These are phyloP conservation scores for Coemansia sp. DNA, from an alignment of 192 early-diverging fungal species.

Conservation along the genomic window DNA sequence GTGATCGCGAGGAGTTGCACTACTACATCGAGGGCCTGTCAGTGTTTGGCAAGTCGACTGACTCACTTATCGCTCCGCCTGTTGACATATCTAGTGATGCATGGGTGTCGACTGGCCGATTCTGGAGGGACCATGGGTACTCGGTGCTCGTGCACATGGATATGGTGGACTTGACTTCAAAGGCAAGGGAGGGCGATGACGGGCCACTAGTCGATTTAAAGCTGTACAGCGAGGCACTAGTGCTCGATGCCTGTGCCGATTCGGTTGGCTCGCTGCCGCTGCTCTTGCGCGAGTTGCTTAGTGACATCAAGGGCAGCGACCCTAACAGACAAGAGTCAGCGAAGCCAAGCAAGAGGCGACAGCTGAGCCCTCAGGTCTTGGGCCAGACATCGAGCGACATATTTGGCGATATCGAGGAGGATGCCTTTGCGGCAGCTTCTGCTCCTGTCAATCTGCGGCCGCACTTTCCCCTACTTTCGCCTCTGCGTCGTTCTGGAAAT, in stretches of 20 bases:
- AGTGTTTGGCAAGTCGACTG: conserved; percentile 44
- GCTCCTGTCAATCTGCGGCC: neutral
- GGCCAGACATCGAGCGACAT: conserved; percentile 39
- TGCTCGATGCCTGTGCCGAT: conserved; percentile 49
- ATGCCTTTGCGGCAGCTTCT: conserved; percentile 38
- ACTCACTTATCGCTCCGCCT: conserved; percentile 24
- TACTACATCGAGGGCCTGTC: conserved; percentile 54
- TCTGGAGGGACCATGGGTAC: conserved; percentile 55
- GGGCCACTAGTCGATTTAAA: conserved; percentile 45
- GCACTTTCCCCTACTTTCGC: conserved; percentile 9
- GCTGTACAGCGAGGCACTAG: conserved; percentile 49
- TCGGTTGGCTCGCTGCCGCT: conserved; percentile 39
- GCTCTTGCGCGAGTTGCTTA: conserved; percentile 28
- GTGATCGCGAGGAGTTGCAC: conserved; percentile 53
- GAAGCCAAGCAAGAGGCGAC: neutral
- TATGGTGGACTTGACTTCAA: conserved; percentile 49
- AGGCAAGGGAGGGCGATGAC: conserved; percentile 40
- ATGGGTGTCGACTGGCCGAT: conserved; percentile 53
- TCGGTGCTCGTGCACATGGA: conserved; percentile 51
- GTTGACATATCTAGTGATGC: conserved; percentile 50
- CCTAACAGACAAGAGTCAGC: neutral
- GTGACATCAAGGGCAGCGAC: conserved; percentile 20
- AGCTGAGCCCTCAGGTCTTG: conserved; percentile 29
- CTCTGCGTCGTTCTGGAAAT: conserved; percentile 12
- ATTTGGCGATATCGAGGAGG: conserved; percentile 54